Conservation (phyloP, 352 stramenopile species). For the Phytophthora idaei region DNA sequence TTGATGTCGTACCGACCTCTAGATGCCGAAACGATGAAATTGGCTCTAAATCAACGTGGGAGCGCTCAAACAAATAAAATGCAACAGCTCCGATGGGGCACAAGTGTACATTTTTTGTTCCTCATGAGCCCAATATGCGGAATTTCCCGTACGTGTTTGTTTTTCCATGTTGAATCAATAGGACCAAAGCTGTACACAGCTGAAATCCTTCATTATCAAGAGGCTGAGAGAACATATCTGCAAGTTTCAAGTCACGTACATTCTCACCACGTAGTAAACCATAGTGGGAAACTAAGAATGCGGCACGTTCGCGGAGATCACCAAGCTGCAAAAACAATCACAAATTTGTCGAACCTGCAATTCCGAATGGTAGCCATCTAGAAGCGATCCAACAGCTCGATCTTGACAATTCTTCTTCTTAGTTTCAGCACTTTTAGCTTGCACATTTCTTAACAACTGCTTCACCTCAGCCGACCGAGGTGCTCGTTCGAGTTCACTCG, state of each 20-base stretch:
- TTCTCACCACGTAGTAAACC: slow-evolving; percentile 21
- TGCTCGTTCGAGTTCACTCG: slow-evolving; percentile 11
- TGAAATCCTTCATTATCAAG: slow-evolving; percentile 13
- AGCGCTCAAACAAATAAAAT: too few relatives aligned
- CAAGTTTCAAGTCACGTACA: slow-evolving; percentile 11
- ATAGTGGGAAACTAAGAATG: slow-evolving; percentile 18
- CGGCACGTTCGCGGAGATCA: slow-evolving; percentile 4
- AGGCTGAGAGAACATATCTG: slow-evolving; percentile 12
- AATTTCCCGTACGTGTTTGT: too few relatives aligned
- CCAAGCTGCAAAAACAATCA: slow-evolving; percentile 3
- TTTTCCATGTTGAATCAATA: too few relatives aligned
- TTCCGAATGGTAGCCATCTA: slow-evolving; percentile 10
- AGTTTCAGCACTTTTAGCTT: slow-evolving; percentile 4
- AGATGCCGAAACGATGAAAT: too few relatives aligned
- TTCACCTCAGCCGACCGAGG: slow-evolving; percentile 5
- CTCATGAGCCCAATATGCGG: too few relatives aligned
- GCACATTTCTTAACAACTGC: slow-evolving; percentile 16
- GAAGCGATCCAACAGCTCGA: slow-evolving; percentile 3
- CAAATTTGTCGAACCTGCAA: slow-evolving; percentile 13
- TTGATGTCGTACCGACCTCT: too few relatives aligned
- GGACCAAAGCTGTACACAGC: background rate
- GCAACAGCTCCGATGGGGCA: too few relatives aligned
- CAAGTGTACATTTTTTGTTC: too few relatives aligned
- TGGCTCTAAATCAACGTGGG: too few relatives aligned
- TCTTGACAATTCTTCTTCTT: slow-evolving; percentile 16